These are phyloP conservation scores for Geosmithia flava DNA, from an alignment of 2,329 filamentous ascomycete species.

Conservation along the genomic window DNA sequence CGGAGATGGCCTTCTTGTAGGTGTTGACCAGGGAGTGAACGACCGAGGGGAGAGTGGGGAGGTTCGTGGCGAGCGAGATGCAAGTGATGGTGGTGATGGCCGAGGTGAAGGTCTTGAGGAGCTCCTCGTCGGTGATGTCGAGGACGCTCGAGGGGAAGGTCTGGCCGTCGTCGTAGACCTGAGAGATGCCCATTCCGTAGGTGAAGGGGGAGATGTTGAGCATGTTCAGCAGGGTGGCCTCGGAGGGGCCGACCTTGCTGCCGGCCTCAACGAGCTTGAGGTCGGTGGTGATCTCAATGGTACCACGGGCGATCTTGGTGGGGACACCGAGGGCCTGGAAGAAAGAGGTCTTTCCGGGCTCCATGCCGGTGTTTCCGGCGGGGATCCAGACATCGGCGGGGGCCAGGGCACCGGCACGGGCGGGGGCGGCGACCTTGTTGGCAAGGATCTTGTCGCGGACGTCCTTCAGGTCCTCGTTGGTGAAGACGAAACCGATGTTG, in stretches of 20 bases:
- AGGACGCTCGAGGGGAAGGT: constrained; percentile 75
- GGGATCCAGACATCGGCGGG: constrained; percentile 89
- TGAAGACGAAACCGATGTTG: constrained; percentile 99
- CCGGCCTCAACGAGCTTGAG: constrained; percentile 94
- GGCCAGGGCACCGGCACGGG: constrained; percentile 93
- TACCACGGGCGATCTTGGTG: constrained; percentile 99
- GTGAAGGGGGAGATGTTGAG: constrained; percentile 99
- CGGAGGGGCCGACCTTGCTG: constrained; percentile 93
- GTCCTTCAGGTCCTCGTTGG: constrained; percentile 87
- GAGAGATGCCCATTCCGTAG: constrained; percentile 91
- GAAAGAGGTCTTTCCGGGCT: constrained; percentile 99
- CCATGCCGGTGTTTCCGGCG: constrained; percentile 99
- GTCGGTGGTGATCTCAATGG: constrained; percentile 98
- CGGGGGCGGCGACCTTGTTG: constrained; percentile 96
- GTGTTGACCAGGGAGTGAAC: constrained; percentile 93
- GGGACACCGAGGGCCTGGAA: constrained; percentile 99
- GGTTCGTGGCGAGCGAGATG: constrained; percentile 86
- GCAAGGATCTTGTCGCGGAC: constrained; percentile 86
- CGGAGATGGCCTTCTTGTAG: constrained; percentile 93
- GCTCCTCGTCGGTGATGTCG: constrained; percentile 90
- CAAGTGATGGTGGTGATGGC: constrained; percentile 80
- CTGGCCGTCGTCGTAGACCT: constrained; percentile 98
- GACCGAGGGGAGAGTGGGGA: constrained; percentile 91
- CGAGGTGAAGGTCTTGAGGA: constrained; percentile 68
- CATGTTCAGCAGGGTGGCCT: constrained; percentile 99